Percentiles rank a stretch among this genome's conserved stretches.
These are phyloP conservation scores for Macrotyloma uniflorum DNA, from an alignment of 306 rosid genomes.

Conservation along the genomic window DNA sequence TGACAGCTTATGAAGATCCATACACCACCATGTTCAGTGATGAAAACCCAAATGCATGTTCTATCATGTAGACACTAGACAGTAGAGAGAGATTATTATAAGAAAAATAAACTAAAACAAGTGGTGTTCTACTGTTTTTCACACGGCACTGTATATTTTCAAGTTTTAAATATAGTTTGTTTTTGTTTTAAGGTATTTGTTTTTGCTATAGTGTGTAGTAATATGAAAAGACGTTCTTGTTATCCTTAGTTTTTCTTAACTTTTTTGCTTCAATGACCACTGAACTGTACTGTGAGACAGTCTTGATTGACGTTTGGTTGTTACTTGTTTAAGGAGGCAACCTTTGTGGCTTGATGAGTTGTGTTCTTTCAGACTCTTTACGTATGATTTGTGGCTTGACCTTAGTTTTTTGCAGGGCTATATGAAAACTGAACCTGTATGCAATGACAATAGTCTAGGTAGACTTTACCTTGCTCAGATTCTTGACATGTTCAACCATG, in stretches of 20 bases:
- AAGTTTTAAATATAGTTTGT: slow-evolving; percentile 23
- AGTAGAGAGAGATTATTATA: neutral
- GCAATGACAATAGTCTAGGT: neutral
- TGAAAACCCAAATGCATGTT: slow-evolving; percentile 94
- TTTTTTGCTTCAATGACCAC: neutral
- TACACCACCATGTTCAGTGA: slow-evolving; percentile 80
- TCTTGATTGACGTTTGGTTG: slow-evolving; percentile 22
- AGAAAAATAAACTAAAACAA: neutral
- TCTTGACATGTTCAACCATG: neutral
- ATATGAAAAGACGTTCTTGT: slow-evolving; percentile 18
- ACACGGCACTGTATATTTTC: slow-evolving; percentile 29
- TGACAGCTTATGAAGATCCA: slow-evolving; percentile 64
- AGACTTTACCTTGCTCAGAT: neutral
- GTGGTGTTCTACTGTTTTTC: neutral
- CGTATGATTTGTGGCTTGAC: neutral
- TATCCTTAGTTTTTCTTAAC: neutral
- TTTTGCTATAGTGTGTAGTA: neutral
- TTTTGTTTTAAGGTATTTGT: slow-evolving; percentile 5
- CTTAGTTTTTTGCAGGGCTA: neutral
- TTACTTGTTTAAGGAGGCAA: slow-evolving; percentile 14
- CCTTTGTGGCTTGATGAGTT: neutral
- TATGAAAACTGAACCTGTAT: neutral
- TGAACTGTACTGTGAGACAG: neutral
- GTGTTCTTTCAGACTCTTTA: neutral
- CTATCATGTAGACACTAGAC: slow-evolving; percentile 57